phyloP scores from a whole-genome alignment of 2,329 filamentous ascomycete species.

The Alternaria rosae region DNA sequence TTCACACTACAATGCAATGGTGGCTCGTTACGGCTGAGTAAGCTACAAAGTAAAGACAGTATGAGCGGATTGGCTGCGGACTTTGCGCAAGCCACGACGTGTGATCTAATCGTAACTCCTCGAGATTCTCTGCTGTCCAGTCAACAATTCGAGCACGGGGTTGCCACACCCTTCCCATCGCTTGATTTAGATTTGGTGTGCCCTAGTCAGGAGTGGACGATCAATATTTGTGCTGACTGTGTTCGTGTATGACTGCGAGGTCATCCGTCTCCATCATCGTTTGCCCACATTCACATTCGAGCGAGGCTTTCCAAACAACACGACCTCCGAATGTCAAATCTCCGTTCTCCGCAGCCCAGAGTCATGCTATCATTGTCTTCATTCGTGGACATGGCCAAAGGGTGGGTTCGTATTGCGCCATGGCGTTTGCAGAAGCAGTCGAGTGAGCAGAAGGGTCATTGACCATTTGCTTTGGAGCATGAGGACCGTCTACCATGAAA shows the following conservation, averaged over 20 bases:
- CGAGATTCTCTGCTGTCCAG: not conserved
- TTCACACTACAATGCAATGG: not conserved
- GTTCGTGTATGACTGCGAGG: not conserved
- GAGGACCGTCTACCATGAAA: not conserved
- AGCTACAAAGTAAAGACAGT: too few relatives aligned
- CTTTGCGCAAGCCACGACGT: not conserved
- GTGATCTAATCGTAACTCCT: not conserved
- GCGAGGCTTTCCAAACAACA: not conserved
- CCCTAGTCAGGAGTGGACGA: not conserved
- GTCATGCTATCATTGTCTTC: not conserved
- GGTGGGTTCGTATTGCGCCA: not conserved
- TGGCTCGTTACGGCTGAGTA: not conserved
- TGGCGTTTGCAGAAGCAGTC: not conserved
- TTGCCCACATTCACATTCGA: not conserved
- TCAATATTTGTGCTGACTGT: slow-evolving; percentile 1
- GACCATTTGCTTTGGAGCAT: not conserved
- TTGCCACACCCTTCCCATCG: not conserved
- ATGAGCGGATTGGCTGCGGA: not conserved
- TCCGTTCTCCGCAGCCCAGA: not conserved
- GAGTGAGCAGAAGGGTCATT: not conserved
- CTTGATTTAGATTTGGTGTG: not conserved
- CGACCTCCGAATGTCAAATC: not conserved
- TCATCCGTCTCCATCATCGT: not conserved
- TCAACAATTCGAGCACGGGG: not conserved
- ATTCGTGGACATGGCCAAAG: not conserved